Base-by-base conservation (phyloP, 495 filamentous ascomycete species). In the Aspergillus sclerotiicarbonarius region DNA sequence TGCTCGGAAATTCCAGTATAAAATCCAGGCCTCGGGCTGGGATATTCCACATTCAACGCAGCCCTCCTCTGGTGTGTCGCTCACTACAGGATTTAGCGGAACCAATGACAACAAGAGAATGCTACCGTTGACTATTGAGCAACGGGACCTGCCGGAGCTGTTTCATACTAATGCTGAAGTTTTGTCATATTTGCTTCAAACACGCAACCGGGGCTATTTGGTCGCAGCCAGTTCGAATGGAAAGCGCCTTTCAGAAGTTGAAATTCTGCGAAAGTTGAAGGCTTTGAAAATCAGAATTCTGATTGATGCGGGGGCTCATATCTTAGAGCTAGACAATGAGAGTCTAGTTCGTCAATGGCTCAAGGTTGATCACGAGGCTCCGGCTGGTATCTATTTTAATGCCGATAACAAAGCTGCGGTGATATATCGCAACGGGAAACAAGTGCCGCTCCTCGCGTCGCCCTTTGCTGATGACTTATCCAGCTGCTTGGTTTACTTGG, bases 231-330 rank as follows among this genome's bases (percentile, higher is more conserved):
- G 18, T 1, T 13, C 10, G 15, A 16, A 29, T 32, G 48, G 37
- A 31, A 62, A 49, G 49, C 54, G 59, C 1, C 41, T 59, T 7
- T 59, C 60, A 3, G 60, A 68, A 29, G 10, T 18, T 19, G 45
- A 55, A 6, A 33, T 65, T 21, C 49, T 68, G 7, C 2, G 76
- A 6, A 79, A 80, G 33, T 69, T 83, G 0, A 76, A 82, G 45
- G 78, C 76, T 66, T 63, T 71, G 33, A 79, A 79, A 47, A 47
- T 59, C 3, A 76, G 74, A 6, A 82, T 90, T 1, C 79, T 91
- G 10, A 76, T 90, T 0, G 87, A 91, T 65, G 86, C 85, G 0
- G 88, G 88, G 1, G 88, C 88, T 4, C 85, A 86, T 59, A 82
- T 90, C 4, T 65, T 90, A 12, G 86, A 89, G 53, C 68, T 85